Base-by-base conservation (phyloP, 2,329 filamentous ascomycete species). In the Bipolaris sorokiniana region DNA sequence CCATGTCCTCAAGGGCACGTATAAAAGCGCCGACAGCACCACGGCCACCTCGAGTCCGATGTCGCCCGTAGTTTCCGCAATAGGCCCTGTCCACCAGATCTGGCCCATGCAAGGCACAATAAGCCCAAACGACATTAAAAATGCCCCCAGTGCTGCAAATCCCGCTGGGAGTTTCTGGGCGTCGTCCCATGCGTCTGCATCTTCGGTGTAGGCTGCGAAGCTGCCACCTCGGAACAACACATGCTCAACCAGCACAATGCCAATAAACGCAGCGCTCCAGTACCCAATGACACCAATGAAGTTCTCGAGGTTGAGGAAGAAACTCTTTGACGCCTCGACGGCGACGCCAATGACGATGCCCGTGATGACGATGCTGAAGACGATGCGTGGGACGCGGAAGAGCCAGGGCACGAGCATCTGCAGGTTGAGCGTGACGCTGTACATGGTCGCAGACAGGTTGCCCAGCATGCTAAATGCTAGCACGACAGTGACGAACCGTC, bases 41-140 rank as follows among this genome's bases (percentile, higher is more conserved):
- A 88, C 83, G 0, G 86, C 86, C 70, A 87, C 75, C 76, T 89
- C 87, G 55, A 89, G 88, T 0, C 87, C 87, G 69, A 89, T 84
- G 61, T 89, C 86, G 0, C 87, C 87, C 10, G 86, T 86, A 34
- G 65, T 81, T 71, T 80, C 74, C 0, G 85, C 86, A 63, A 88
- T 83, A 0, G 86, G 86, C 0, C 86, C 86, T 7, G 80, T 83
- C 66, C 82, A 88, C 85, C 85, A 88, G 3, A 80, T 82, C 71
- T 87, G 83, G 9, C 78, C 80, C 82, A 88, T 88, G 31, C 82
- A 83, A 0, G 86, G 86, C 6, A 88, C 77, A 1, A 88, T 80
- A 7, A 88, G 61, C 5, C 63, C 78, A 63, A 80, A 80, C 52
- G 74, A 76, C 2, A 76, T 56, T 2, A 76, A 65, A 5, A 70